Conservation (phyloP, 2,329 filamentous ascomycete genomes). For the Cladophialophora exuberans region DNA sequence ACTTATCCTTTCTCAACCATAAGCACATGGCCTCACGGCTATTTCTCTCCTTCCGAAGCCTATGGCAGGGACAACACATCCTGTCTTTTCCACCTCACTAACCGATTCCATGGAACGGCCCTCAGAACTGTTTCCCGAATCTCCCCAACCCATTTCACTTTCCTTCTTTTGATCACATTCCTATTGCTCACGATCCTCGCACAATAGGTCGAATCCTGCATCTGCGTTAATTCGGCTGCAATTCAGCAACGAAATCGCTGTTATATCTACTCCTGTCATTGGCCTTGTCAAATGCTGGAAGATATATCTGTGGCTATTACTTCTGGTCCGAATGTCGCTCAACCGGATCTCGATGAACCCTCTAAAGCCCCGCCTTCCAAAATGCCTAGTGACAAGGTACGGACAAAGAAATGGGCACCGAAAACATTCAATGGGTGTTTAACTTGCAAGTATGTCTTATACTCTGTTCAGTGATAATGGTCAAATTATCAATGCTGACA, state of each 20-base stretch:
- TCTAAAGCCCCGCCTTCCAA: background rate
- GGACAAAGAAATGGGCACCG: constrained; percentile 26
- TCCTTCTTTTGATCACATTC: background rate
- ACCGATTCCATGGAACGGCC: background rate
- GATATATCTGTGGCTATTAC: constrained; percentile 4
- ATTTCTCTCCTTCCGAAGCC: background rate
- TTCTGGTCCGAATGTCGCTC: background rate
- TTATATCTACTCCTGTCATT: no score
- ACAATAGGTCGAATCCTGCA: no score
- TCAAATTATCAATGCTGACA: background rate
- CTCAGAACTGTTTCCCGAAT: background rate
- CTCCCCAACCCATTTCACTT: background rate
- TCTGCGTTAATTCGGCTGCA: no score
- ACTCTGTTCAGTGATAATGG: background rate
- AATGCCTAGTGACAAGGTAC: constrained; percentile 15
- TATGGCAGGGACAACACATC: background rate
- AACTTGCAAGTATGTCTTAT: constrained; percentile 26
- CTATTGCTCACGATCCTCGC: no score
- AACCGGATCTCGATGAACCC: constrained; percentile 4
- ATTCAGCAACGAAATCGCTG: no score
- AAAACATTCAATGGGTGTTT: constrained; percentile 29
- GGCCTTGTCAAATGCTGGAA: background rate
- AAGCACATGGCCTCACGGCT: background rate
- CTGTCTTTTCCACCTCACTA: background rate
- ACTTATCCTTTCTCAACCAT: constrained; percentile 1